Base-by-base conservation (phyloP, 768 basidiomycete species). In the Coprinopsis cinerea region DNA sequence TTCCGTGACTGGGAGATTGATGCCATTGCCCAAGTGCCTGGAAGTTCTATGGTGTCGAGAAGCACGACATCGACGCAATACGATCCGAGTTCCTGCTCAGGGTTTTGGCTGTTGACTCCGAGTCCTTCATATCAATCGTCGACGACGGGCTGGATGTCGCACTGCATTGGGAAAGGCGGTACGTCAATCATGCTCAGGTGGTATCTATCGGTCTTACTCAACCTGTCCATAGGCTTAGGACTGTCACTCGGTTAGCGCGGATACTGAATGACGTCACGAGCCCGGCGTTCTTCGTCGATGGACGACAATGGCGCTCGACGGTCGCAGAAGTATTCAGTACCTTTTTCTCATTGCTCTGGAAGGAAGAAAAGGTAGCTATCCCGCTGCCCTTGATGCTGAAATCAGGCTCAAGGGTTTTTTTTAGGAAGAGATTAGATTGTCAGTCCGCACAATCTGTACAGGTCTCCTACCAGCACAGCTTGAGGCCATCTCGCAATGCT, bases 371-470 rank as follows among this genome's bases (percentile, higher is more conserved):
- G 60, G 88, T 43, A 43, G 82, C 55, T 45, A 71, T 58, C n/a
- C n/a, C 39, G 10, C 25, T 28, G 34, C 30, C 13, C 17, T 39
- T 18, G 9, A 22, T 20, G 13, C 13, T 32, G 9, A 20, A 11
- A 6, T 11, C 10, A 11, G 37, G 18, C 37, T 10, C 7, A 10
- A 9, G 9, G 37, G 18, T 18, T 27, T 34, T 46, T n/a, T 6
- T 42, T 28, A 90, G 88, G 85, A 87, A 67, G 84, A 87, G 65
- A 67, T 88, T 25, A 74, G 85, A 39, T 59, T 79, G 5, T 69
- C 79, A 2, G 78, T 74, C 1, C 77, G 80, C 51, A 76, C 78
- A 2, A 79, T 79, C 63, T 71, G 77, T 1, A 72, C 76, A 50
- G 78, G 79, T 14, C 66, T 90, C 17, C 73, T 86, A 15, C 78